Percentiles rank a stretch among this genome's conserved stretches.
Conservation (phyloP, 2,329 filamentous ascomycete genomes). For the Emergomyces pasteurianus region DNA sequence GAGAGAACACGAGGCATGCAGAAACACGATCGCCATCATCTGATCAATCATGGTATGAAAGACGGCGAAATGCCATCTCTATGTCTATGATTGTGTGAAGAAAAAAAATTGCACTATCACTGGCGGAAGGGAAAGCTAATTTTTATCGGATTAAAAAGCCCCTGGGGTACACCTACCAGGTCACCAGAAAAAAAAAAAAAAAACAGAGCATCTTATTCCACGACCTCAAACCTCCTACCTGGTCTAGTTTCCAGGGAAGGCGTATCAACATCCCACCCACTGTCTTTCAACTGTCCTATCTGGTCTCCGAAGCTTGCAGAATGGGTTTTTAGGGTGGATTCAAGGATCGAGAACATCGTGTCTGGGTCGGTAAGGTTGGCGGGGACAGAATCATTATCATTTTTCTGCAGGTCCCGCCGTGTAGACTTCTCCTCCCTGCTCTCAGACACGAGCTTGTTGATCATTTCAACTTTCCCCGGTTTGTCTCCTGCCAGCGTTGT, state of each 20-base stretch:
- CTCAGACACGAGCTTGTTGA: not conserved
- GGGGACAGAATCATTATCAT: constrained; percentile 17
- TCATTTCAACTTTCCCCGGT: not conserved
- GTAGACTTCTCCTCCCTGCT: not conserved
- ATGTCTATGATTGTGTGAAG: too few relatives aligned
- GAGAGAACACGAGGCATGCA: not conserved
- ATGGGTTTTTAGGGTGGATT: constrained; percentile 26
- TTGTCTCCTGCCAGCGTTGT: not conserved
- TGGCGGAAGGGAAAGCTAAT: too few relatives aligned
- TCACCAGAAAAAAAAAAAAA: not conserved
- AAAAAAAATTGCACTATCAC: too few relatives aligned
- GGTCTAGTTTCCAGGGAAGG: constrained; percentile 55
- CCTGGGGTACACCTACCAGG: too few relatives aligned
- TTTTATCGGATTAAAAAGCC: too few relatives aligned
- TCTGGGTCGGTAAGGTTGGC: constrained; percentile 19
- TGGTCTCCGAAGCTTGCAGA: constrained; percentile 35
- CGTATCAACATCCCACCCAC: constrained; percentile 56
- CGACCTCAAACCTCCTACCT: constrained; percentile 30
- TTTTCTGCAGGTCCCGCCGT: not conserved
- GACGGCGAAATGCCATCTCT: too few relatives aligned
- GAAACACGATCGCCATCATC: not conserved
- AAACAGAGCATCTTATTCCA: not conserved
- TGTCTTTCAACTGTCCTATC: constrained; percentile 29
- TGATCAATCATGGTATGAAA: too few relatives aligned
- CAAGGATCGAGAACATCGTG: constrained; percentile 30